Evolutionary conservation across 495 filamentous ascomycete species (phyloP).

Genomic region (Beverwykella pulmonaria): DNA sequence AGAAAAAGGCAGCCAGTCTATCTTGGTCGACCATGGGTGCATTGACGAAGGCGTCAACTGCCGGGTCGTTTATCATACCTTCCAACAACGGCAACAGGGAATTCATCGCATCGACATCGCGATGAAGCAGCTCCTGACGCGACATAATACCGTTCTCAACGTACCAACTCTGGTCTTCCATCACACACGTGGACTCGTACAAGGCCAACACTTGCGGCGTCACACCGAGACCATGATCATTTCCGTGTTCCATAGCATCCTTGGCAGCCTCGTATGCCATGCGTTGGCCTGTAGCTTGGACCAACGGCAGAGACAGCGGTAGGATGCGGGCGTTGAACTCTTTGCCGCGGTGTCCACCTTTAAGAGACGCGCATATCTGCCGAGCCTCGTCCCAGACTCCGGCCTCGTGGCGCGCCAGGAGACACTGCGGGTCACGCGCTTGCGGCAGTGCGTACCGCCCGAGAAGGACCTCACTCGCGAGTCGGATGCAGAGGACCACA

Average conservation of each 20-base stretch:
- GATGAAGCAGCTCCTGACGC: conserved; percentile 7
- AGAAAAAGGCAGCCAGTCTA: conserved; percentile 5
- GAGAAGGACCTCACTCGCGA: conserved; percentile 8
- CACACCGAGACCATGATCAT: conserved; percentile 3
- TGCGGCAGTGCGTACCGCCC: conserved; percentile 1
- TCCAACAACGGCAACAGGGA: conserved; percentile 1
- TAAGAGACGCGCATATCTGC: conserved; percentile 5
- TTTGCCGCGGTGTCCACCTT: conserved; percentile 5
- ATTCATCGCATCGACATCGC: conserved; percentile 1
- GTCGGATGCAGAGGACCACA: not conserved
- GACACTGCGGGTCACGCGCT: conserved; percentile 4
- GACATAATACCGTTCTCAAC: conserved; percentile 8
- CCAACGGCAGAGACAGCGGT: conserved; percentile 1
- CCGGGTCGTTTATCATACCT: conserved; percentile 4
- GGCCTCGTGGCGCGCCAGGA: conserved; percentile 5
- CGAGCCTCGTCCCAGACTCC: conserved; percentile 6
- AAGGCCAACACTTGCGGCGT: conserved; percentile 3
- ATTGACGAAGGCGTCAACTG: conserved; percentile 5
- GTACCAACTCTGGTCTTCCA: conserved; percentile 6
- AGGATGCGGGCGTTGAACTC: conserved; percentile 3
- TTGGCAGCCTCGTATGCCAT: conserved; percentile 4
- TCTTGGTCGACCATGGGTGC: conserved; percentile 4
- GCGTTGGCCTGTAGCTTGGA: conserved; percentile 7
- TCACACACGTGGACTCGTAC: conserved; percentile 6
- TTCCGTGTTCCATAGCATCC: conserved; percentile 1